Evolutionary conservation across 495 filamentous ascomycete species (phyloP).

Genomic region (Xylaria cubensis): DNA sequence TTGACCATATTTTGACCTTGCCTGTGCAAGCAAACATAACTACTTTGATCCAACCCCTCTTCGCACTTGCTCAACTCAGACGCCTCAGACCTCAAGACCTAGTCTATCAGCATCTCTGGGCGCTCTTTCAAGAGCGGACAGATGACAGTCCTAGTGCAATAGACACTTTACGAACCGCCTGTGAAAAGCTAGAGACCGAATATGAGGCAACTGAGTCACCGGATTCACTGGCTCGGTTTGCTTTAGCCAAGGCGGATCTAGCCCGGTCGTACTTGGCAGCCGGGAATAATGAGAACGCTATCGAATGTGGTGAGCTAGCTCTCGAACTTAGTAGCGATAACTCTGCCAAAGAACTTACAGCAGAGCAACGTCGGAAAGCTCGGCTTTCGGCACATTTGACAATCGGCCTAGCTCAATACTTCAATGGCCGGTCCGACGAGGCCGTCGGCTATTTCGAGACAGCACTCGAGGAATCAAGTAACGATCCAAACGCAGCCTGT

Average conservation of each 20-base stretch:
- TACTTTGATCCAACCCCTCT: slow-evolving; percentile 70
- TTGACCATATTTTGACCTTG: slow-evolving; percentile 73
- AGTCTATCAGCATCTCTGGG: slow-evolving; percentile 75
- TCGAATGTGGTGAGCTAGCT: slow-evolving; percentile 74
- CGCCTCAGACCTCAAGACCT: slow-evolving; percentile 70
- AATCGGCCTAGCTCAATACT: slow-evolving; percentile 81
- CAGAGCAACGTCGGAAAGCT: slow-evolving; percentile 63
- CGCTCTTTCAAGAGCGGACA: slow-evolving; percentile 81
- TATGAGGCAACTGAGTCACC: slow-evolving; percentile 85
- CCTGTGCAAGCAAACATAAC: slow-evolving; percentile 64
- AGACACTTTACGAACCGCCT: slow-evolving; percentile 67
- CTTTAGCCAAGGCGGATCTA: slow-evolving; percentile 86
- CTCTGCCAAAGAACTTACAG: slow-evolving; percentile 57
- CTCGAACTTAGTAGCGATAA: slow-evolving; percentile 73
- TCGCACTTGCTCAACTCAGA: slow-evolving; percentile 83
- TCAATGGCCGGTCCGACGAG: slow-evolving; percentile 63
- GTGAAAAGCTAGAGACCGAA: slow-evolving; percentile 71
- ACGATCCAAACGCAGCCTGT: slow-evolving; percentile 84
- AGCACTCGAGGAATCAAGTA: slow-evolving; percentile 78
- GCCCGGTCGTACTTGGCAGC: slow-evolving; percentile 77
- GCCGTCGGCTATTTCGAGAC: slow-evolving; percentile 81
- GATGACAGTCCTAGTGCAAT: slow-evolving; percentile 70
- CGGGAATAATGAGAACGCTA: slow-evolving; percentile 66
- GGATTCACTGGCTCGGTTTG: slow-evolving; percentile 72
- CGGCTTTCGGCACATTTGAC: slow-evolving; percentile 87